phyloP scores from a whole-genome alignment of 331 rosid genomes.

The Quercus tomentella region DNA sequence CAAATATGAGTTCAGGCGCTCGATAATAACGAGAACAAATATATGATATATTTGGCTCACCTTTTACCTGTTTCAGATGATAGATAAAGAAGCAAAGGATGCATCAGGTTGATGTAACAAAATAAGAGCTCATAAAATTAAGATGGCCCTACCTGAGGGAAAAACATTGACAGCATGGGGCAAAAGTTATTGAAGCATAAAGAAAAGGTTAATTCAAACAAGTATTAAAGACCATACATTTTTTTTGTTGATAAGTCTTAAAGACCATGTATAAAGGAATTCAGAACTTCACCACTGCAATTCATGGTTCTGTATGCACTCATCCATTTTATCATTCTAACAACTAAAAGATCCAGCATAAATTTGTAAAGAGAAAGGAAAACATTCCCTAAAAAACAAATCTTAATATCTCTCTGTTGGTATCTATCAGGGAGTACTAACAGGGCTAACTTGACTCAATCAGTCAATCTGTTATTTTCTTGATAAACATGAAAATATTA shows the following conservation, averaged over 20 bases:
- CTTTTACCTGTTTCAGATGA: slow-evolving; percentile 46
- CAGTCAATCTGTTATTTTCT: not conserved
- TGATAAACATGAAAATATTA: not conserved
- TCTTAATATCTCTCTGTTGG: not conserved
- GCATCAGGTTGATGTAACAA: not conserved
- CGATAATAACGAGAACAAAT: slow-evolving; percentile 72
- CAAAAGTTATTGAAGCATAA: not conserved
- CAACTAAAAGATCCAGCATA: not conserved
- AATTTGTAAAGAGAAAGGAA: not conserved
- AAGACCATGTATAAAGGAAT: not conserved
- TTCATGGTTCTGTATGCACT: not conserved
- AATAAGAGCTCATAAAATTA: not conserved
- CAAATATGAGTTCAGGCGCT: slow-evolving; percentile 74
- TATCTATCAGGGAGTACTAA: not conserved
- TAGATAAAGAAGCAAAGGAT: not conserved
- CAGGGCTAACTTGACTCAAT: not conserved
- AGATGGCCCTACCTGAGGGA: not conserved
- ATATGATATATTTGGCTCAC: slow-evolving; percentile 71
- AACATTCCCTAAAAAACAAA: not conserved
- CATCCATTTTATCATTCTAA: not conserved
- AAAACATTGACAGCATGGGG: not conserved
- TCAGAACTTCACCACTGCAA: not conserved
- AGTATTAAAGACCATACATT: not conserved
- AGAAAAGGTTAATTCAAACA: not conserved
- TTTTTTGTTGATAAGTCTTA: not conserved